Conservation (phyloP, 768 basidiomycete genomes). For the Suillus discolor region DNA sequence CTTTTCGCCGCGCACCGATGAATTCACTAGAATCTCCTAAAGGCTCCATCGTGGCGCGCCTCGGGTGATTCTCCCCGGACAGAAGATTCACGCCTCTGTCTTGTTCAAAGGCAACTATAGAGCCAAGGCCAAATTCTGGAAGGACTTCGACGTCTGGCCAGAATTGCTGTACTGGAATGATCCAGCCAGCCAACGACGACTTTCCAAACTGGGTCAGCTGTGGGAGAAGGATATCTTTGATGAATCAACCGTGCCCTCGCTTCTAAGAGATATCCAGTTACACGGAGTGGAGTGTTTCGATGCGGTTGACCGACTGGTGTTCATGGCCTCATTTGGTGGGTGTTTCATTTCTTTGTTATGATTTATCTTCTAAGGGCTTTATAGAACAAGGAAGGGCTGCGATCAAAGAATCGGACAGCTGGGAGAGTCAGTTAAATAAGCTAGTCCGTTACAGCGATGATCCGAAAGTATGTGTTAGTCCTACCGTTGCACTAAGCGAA, state of each 20-base stretch:
- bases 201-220: background rate
- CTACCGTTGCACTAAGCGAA: slow-evolving; percentile 1
- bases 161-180: slow-evolving; percentile 16
- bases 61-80: slow-evolving; percentile 10
- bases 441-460: background rate
- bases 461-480: slow-evolving; percentile 2
- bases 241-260: background rate
- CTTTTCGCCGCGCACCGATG: background rate
- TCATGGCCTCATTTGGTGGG: slow-evolving; percentile 13
- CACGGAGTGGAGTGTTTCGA: slow-evolving; percentile 3
- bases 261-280: slow-evolving; percentile 1
- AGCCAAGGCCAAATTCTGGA: slow-evolving; percentile 12
- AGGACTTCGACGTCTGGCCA: slow-evolving; percentile 10
- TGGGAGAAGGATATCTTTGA: slow-evolving; percentile 16
- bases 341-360: background rate
- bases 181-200: slow-evolving; percentile 7
- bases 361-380: background rate
- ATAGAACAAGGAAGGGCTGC: slow-evolving; percentile 9
- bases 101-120: slow-evolving; percentile 10
- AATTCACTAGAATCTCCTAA: background rate
- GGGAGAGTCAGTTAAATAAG: background rate
- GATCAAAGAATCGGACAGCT: background rate
- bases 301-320: slow-evolving; percentile 8
- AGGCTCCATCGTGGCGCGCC: slow-evolving; percentile 6
- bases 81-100: slow-evolving; percentile 14